Conservation (phyloP, 1,284 basidiomycete genomes). For the Trichosporon faecale region DNA sequence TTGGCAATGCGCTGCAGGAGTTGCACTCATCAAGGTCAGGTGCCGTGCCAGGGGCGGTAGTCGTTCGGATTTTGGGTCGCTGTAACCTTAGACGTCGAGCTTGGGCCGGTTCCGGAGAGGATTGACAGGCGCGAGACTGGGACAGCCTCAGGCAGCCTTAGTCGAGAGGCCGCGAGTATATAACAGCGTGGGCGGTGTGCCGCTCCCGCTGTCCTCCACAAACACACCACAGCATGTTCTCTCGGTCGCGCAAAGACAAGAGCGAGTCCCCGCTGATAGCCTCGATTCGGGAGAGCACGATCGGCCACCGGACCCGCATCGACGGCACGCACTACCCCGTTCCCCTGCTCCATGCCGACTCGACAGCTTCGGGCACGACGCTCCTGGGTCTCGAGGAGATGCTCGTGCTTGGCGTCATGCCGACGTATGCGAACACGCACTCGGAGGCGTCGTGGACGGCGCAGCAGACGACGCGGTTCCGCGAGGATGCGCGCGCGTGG, state of each 20-base stretch:
- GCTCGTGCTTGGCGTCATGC: conserved; percentile 14
- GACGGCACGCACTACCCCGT: background rate
- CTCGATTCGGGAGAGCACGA: conserved; percentile 1
- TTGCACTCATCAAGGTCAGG: background rate
- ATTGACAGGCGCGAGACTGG: too few relatives aligned
- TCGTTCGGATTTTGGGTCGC: background rate
- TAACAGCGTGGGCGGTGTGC: background rate
- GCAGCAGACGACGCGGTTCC: conserved; percentile 14
- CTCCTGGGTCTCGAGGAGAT: conserved; percentile 16
- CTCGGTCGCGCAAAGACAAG: background rate
- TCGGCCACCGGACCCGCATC: conserved; percentile 9
- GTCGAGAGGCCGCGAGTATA: background rate
- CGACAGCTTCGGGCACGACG: conserved; percentile 10
- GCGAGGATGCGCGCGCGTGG: conserved; percentile 15
- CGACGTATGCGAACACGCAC: conserved; percentile 23
- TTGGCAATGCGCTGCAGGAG: background rate
- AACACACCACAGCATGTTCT: background rate
- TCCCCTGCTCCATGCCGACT: conserved; percentile 18
- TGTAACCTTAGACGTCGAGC: background rate
- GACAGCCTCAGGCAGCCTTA: too few relatives aligned
- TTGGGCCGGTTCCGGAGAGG: too few relatives aligned
- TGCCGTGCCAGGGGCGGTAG: background rate
- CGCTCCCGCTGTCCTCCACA: background rate
- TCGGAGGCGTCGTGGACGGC: conserved; percentile 15
- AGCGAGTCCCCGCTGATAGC: background rate